Conservation (phyloP, 1,284 basidiomycete genomes). For the Ceratobasidium theobromae region DNA sequence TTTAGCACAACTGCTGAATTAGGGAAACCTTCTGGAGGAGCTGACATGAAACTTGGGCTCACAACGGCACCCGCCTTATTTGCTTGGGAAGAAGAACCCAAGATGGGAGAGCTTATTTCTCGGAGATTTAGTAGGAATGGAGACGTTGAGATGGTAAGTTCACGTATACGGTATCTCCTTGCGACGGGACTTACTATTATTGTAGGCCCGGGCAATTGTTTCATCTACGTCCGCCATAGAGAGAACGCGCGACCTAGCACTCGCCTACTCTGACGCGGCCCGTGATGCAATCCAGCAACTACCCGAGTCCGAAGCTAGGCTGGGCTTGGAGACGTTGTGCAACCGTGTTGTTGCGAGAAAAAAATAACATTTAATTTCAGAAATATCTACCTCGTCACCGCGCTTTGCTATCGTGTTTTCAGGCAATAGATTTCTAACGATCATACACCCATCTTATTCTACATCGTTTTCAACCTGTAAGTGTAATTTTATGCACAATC, state of each 20-base stretch:
- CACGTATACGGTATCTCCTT: background rate
- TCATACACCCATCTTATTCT: background rate
- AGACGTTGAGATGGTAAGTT: constrained; percentile 78
- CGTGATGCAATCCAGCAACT: constrained; percentile 68
- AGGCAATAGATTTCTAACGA: background rate
- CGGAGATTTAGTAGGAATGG: constrained; percentile 82
- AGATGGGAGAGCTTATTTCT: constrained; percentile 78
- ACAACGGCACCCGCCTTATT: constrained; percentile 94
- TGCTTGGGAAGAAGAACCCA: constrained; percentile 88
- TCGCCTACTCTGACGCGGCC: constrained; percentile 76
- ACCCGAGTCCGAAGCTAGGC: constrained; percentile 80
- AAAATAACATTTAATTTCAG: constrained; percentile 43
- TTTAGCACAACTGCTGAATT: constrained; percentile 70
- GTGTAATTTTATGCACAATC: background rate
- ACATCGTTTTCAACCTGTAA: background rate
- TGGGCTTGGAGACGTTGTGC: constrained; percentile 66
- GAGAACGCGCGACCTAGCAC: constrained; percentile 77
- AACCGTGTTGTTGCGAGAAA: constrained; percentile 64
- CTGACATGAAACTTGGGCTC: constrained; percentile 83
- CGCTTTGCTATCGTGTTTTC: background rate
- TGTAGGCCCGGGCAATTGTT: constrained; percentile 74
- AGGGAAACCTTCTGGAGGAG: constrained; percentile 80
- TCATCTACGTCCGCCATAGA: constrained; percentile 73
- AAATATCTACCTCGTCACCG: background rate
- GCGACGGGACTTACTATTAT: background rate